A percentile compares a stretch with the other conserved stretches of the same genome.
These are phyloP conservation scores for Rhizopogon vesiculosus DNA, from an alignment of 768 basidiomycete genomes.

Conservation along the genomic window DNA sequence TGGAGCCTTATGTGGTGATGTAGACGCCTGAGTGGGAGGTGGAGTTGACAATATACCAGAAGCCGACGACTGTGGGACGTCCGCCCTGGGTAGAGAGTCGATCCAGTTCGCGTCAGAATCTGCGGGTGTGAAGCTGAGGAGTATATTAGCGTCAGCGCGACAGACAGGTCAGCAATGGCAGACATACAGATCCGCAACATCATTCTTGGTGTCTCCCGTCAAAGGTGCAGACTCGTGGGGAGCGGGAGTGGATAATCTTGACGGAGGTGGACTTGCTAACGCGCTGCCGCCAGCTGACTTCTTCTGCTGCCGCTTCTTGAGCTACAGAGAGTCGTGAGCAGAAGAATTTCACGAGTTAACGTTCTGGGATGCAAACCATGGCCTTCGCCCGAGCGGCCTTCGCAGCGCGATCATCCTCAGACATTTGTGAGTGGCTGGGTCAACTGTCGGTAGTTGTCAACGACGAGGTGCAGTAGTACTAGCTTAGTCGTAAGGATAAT, in stretches of 20 bases:
- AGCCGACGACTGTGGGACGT: conserved; percentile 22
- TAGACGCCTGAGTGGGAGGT: conserved; percentile 16
- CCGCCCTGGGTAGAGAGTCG: conserved; percentile 48
- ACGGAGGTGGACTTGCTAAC: conserved; percentile 41
- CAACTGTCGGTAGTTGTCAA: conserved; percentile 2
- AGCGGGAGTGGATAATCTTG: conserved; percentile 50
- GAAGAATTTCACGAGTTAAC: background rate
- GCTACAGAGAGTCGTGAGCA: conserved; percentile 33
- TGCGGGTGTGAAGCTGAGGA: conserved; percentile 41
- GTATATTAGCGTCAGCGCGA: conserved; percentile 1
- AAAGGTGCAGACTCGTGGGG: conserved; percentile 32
- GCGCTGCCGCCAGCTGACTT: conserved; percentile 43
- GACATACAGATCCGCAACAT: conserved; percentile 65
- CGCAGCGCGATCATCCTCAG: conserved; percentile 69
- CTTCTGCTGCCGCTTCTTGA: conserved; percentile 79
- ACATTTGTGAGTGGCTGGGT: conserved; percentile 32
- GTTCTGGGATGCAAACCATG: conserved; percentile 45
- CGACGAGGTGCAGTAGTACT: too few relatives aligned
- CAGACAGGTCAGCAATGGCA: conserved; percentile 9
- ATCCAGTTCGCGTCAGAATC: conserved; percentile 52
- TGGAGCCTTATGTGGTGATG: conserved; percentile 11
- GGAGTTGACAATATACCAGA: conserved; percentile 29
- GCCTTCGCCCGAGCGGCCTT: conserved; percentile 84
- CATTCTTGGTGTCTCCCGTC: conserved; percentile 41
- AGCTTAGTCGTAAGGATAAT: background rate